Conservation (phyloP, 1,284 basidiomycete species). For the Leccinum solheimii region DNA sequence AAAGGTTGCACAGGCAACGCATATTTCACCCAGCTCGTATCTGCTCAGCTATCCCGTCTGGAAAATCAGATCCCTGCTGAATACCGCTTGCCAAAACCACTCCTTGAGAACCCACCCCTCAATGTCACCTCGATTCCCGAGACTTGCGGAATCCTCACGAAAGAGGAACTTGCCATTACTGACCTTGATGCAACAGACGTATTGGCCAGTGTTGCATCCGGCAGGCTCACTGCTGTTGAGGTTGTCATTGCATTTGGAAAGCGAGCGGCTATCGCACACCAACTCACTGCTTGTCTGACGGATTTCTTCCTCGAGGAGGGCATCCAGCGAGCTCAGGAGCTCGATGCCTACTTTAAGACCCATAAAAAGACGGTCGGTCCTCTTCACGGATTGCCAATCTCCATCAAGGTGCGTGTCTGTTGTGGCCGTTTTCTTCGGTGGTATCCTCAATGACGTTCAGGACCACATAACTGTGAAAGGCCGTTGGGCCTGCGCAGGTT, state of each 20-base stretch:
- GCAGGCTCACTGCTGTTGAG: slow-evolving; percentile 27
- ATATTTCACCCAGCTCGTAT: slow-evolving; percentile 22
- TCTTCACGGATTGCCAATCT: slow-evolving; percentile 51
- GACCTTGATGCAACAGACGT: slow-evolving; percentile 35
- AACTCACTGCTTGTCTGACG: slow-evolving; percentile 30
- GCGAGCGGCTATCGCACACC: slow-evolving; percentile 33
- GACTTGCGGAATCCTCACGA: slow-evolving; percentile 41
- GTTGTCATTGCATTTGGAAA: slow-evolving; percentile 33
- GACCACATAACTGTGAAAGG: slow-evolving; percentile 42
- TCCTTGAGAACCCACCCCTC: slow-evolving; percentile 26
- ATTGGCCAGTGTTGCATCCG: slow-evolving; percentile 20
- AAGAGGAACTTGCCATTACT: slow-evolving; percentile 45
- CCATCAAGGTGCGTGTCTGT: slow-evolving; percentile 38
- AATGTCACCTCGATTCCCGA: slow-evolving; percentile 34
- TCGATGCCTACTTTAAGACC: slow-evolving; percentile 40
- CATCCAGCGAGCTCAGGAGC: slow-evolving; percentile 39
- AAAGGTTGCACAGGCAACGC: slow-evolving; percentile 26
- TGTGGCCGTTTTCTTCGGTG: neutral
- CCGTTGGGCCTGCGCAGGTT: slow-evolving; percentile 46
- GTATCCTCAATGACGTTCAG: slow-evolving; percentile 23
- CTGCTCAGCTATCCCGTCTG: slow-evolving; percentile 20
- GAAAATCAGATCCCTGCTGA: slow-evolving; percentile 26
- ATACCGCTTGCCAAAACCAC: slow-evolving; percentile 15
- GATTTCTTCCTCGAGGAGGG: slow-evolving; percentile 36
- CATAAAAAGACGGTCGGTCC: slow-evolving; percentile 44